A percentile compares a stretch with the other conserved stretches of the same genome.
These are phyloP conservation scores for Cyberlindnera veronae DNA, from an alignment of 805 yeast species.

Conservation along the genomic window DNA sequence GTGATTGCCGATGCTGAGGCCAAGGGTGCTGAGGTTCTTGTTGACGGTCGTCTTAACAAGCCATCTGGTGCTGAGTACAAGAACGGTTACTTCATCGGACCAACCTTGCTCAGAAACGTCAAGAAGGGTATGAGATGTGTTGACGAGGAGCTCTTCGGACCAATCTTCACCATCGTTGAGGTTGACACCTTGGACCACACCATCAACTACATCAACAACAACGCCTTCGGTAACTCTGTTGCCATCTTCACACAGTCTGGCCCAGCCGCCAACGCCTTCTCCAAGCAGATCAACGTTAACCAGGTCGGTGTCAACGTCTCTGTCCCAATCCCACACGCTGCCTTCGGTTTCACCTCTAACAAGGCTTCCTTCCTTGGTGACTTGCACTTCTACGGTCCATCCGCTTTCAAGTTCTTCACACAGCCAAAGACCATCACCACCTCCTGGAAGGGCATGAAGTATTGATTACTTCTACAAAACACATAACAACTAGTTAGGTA, in stretches of 20 bases:
- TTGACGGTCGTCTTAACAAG: slow-evolving; percentile 54
- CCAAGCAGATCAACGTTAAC: slow-evolving; percentile 62
- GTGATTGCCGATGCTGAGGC: slow-evolving; percentile 56
- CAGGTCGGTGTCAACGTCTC: slow-evolving; percentile 80
- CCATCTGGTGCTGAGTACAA: slow-evolving; percentile 37
- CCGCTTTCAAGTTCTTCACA: slow-evolving; percentile 69
- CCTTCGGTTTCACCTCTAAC: slow-evolving; percentile 79
- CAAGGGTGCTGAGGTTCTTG: slow-evolving; percentile 58
- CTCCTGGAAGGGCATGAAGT: slow-evolving; percentile 48
- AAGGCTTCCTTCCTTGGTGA: slow-evolving; percentile 78
- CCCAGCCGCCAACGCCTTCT: slow-evolving; percentile 63
- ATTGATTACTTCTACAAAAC: no score
- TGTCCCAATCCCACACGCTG: slow-evolving; percentile 77
- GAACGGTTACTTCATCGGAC: slow-evolving; percentile 69
- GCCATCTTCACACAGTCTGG: slow-evolving; percentile 70
- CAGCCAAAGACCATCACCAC: slow-evolving; percentile 74
- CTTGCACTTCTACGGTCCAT: slow-evolving; percentile 76
- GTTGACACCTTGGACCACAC: slow-evolving; percentile 67
- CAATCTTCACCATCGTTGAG: slow-evolving; percentile 61
- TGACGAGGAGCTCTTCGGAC: slow-evolving; percentile 76
- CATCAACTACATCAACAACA: slow-evolving; percentile 54
- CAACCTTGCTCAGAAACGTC: slow-evolving; percentile 59
- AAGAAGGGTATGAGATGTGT: slow-evolving; percentile 69
- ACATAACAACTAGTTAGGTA: no score
- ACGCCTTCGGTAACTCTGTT: slow-evolving; percentile 68